A percentile compares a stretch with the other conserved stretches of the same genome.
phyloP scores from a whole-genome alignment of 305 asterid species.

The Striga hermonthica region DNA sequence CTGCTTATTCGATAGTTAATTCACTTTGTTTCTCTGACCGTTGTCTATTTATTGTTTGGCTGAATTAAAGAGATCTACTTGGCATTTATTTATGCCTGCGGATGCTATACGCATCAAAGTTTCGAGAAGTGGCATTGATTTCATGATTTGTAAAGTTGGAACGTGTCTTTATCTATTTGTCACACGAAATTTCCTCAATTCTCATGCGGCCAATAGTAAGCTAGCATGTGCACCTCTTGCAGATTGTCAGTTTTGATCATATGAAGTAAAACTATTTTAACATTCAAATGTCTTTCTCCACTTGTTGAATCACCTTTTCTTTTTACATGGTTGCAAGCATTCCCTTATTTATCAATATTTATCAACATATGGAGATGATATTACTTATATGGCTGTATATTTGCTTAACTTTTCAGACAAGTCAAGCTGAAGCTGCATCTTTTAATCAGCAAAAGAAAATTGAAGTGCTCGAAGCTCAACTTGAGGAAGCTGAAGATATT shows the following conservation, averaged over 20 bases:
- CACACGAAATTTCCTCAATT: neutral
- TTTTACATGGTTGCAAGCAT: no score
- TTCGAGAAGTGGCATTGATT: neutral
- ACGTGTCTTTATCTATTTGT: neutral
- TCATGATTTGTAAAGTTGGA: neutral
- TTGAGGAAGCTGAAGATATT: constrained; percentile 87
- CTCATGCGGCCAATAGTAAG: neutral
- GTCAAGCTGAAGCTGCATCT: constrained; percentile 52
- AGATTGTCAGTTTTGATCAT: no score
- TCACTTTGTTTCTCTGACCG: constrained; percentile 6
- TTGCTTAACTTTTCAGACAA: constrained; percentile 43
- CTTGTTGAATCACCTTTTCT: neutral
- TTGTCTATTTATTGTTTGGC: constrained; percentile 2
- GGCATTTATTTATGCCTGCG: constrained; percentile 1
- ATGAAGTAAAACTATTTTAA: no score
- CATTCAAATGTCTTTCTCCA: no score
- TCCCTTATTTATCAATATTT: neutral
- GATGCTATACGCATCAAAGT: constrained; percentile 12
- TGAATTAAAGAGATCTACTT: constrained; percentile 8
- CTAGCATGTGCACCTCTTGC: no score
- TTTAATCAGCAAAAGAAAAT: constrained; percentile 66
- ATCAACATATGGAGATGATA: constrained; percentile 2
- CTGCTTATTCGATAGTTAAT: constrained; percentile 9
- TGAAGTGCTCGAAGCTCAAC: constrained; percentile 88
- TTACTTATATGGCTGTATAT: constrained; percentile 19